A percentile compares a stretch with the other conserved stretches of the same genome.
phyloP scores from a whole-genome alignment of 2,329 filamentous ascomycete genomes.

The Phaeophleospora eucalypticola region DNA sequence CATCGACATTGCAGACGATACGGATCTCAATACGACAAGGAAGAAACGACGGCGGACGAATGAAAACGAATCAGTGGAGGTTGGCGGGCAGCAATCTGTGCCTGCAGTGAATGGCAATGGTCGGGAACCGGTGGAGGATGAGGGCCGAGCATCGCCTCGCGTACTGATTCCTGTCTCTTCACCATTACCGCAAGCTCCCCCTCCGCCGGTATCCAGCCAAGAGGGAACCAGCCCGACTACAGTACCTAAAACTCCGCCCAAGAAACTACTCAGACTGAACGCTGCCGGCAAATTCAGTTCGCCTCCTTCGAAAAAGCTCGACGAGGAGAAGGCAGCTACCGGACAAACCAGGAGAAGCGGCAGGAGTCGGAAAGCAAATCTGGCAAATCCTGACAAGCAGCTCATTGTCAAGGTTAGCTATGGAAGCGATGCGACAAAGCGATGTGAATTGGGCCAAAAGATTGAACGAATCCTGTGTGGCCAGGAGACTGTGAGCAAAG shows the following conservation, averaged over 20 bases:
- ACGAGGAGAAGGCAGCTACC: slow-evolving; percentile 13
- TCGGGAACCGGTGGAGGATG: neutral
- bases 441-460: slow-evolving; percentile 51
- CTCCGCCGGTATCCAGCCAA: neutral
- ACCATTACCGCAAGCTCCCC: slow-evolving; percentile 7
- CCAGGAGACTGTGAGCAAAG: slow-evolving; percentile 16
- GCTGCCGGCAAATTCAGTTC: slow-evolving; percentile 46
- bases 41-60: slow-evolving; percentile 39
- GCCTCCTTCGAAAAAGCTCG: slow-evolving; percentile 34
- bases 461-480: slow-evolving; percentile 61
- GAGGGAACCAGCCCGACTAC: neutral
- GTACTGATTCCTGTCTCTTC: slow-evolving; percentile 24
- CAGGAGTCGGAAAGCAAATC: slow-evolving; percentile 27
- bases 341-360: slow-evolving; percentile 27
- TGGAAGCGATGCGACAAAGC: slow-evolving; percentile 45
- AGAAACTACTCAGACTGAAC: slow-evolving; percentile 39
- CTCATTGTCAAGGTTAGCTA: slow-evolving; percentile 46
- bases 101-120: slow-evolving; percentile 14
- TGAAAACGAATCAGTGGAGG: slow-evolving; percentile 19
- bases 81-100: slow-evolving; percentile 4
- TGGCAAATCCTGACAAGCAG: slow-evolving; percentile 8
- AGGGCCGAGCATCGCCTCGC: slow-evolving; percentile 9
- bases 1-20: slow-evolving; percentile 4
- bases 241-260: slow-evolving; percentile 27
- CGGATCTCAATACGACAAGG: slow-evolving; percentile 29